Conservation (phyloP, 495 filamentous ascomycete genomes). For the Antarctomyces pellizariae region DNA sequence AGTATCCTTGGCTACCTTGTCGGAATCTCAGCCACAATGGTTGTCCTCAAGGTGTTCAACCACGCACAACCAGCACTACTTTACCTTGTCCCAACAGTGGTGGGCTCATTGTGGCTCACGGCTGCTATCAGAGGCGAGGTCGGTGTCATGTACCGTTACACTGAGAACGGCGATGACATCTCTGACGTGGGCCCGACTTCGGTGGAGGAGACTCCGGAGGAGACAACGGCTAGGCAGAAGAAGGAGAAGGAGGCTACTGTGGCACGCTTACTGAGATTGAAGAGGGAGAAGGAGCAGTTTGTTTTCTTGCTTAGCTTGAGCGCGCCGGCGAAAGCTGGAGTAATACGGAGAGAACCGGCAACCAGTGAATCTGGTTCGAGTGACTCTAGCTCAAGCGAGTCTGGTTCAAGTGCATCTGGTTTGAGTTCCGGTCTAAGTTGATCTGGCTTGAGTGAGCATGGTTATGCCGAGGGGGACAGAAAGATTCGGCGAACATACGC, state of each 20-base stretch:
- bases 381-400: too few species aligned
- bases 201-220: slow-evolving; percentile 7
- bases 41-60: slow-evolving; percentile 50
- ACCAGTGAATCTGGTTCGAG: too few species aligned
- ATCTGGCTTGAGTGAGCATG: too few species aligned
- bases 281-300: too few species aligned
- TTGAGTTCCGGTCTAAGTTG: too few species aligned
- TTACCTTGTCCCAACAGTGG: slow-evolving; percentile 76
- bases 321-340: too few species aligned
- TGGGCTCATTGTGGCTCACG: slow-evolving; percentile 59
- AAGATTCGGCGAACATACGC: too few species aligned
- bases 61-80: slow-evolving; percentile 82
- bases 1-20: slow-evolving; percentile 52
- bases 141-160: slow-evolving; percentile 55
- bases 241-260: slow-evolving; percentile 11
- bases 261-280: too few species aligned
- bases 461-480: too few species aligned
- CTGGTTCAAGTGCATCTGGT: too few species aligned
- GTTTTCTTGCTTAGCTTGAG: too few species aligned
- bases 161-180: slow-evolving; percentile 36
- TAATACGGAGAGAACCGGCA: too few species aligned
- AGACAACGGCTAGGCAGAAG: slow-evolving; percentile 5
- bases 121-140: slow-evolving; percentile 47
- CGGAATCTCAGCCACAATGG: slow-evolving; percentile 58
- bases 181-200: not conserved